These are phyloP conservation scores for Laguncularia racemosa DNA, from an alignment of 345 rosid species.

Conservation along the genomic window DNA sequence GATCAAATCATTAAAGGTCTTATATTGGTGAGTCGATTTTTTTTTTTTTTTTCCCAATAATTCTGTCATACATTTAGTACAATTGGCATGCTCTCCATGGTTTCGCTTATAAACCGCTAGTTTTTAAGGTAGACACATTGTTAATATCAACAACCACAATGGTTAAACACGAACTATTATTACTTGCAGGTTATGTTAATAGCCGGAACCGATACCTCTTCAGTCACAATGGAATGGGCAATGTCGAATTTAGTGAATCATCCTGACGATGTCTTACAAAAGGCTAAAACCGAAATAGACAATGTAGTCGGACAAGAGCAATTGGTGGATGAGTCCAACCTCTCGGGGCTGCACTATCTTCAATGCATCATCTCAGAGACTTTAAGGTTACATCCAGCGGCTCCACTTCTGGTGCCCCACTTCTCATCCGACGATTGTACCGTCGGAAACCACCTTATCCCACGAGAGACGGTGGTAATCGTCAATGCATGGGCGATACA, in stretches of 20 bases:
- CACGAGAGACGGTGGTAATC: conserved; percentile 29
- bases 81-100: no score
- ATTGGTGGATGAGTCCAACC: conserved; percentile 28
- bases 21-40: conserved; percentile 6
- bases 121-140: no score
- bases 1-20: conserved; percentile 60
- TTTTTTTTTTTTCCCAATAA: not conserved
- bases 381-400: conserved; percentile 30
- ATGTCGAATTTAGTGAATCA: conserved; percentile 33
- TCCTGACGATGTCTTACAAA: conserved; percentile 20
- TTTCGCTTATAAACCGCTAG: no score
- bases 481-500: conserved; percentile 52
- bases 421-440: conserved; percentile 27
- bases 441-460: conserved; percentile 31
- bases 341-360: conserved; percentile 27
- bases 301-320: conserved; percentile 16
- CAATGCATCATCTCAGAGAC: conserved; percentile 34
- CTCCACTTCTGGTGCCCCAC: conserved; percentile 33
- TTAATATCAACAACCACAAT: no score
- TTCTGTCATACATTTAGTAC: not conserved
- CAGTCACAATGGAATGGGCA: conserved; percentile 41
- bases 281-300: conserved; percentile 30
- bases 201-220: conserved; percentile 39
- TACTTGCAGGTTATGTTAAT: conserved; percentile 21
- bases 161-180: not conserved